Base-by-base conservation (phyloP, 2,329 filamentous ascomycete genomes). In the Diaporthe caulivora region DNA sequence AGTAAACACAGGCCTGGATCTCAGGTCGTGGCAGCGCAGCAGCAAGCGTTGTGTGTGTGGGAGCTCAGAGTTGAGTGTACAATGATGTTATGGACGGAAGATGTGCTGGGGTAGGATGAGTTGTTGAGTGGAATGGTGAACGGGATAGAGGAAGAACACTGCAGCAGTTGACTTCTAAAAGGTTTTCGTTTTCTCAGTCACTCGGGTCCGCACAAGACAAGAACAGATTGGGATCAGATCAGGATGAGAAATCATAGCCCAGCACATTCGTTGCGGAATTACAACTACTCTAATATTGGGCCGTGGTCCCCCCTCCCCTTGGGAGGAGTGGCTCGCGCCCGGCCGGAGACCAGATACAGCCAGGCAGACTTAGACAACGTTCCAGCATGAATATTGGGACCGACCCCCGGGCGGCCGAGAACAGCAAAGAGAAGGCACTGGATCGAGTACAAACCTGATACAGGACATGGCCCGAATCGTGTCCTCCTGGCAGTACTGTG, bases 231-330 rank as follows among this genome's bases (percentile, higher is more conserved):
- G 18, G 49, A 72, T 49, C 42, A 57, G 65, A 57, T n/a, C 55
- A 44, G 57, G 67, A 58, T 51, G 55, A 64, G 53, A 64, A 71
- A 71, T 68, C 44, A 62, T 71, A 55, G 54, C 13, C 26, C 70
- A 24, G 47, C 47, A 64, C 68, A 71, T 65, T 71, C 55, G 64
- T 70, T 29, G 57, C 67, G 74, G 73, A 62, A 69, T 71, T 62
- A 54, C 64, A 47, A 40, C 31, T 53, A n/a, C 70, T 65, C 73
- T 73, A 60, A 70, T 72, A 67, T 55, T 65, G 54, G 58, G 44
- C 53, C 26, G 15, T 51, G 51, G 44, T 26, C 53, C 44, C 13
- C n/a, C 26, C 24, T 17, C 42, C 34, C 13, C 29, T 18, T 37
- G 47, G 62, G 44, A 65, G 44, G 47, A 65, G 57, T 55, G 55